phyloP scores from a whole-genome alignment of 345 rosid genomes.

The Adansonia digitata region DNA sequence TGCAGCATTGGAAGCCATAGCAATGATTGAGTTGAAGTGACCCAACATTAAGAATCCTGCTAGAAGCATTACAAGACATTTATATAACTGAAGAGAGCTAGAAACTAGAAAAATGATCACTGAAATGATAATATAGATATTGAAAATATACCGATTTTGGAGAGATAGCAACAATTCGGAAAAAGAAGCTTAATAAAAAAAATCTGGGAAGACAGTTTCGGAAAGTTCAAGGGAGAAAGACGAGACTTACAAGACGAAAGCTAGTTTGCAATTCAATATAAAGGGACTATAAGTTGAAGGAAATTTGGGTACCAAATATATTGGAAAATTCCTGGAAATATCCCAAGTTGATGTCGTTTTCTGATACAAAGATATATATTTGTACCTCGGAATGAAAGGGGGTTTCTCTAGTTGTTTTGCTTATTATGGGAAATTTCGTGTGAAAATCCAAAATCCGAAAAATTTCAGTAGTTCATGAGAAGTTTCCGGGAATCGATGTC shows the following conservation, averaged over 20 bases:
- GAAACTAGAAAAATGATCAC: background rate
- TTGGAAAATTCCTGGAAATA: slow-evolving; percentile 15
- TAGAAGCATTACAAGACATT: background rate
- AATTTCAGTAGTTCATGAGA: background rate
- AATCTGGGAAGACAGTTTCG: background rate
- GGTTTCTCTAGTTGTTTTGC: background rate
- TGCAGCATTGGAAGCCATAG: slow-evolving; percentile 8
- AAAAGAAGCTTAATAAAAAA: background rate
- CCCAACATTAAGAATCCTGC: background rate
- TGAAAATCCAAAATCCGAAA: background rate
- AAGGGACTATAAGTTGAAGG: background rate
- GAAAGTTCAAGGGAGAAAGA: background rate
- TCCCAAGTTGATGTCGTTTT: background rate
- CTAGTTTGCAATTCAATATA: background rate
- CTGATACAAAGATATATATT: background rate
- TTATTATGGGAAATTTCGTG: slow-evolving; percentile 7
- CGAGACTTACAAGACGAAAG: background rate
- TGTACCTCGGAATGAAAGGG: background rate
- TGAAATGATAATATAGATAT: background rate
- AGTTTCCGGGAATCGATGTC: background rate
- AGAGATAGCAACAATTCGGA: background rate
- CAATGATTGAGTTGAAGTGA: background rate
- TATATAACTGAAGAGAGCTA: background rate
- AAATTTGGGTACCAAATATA: background rate
- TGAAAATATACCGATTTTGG: background rate